Percentiles rank a stretch among this genome's conserved stretches.
Evolutionary conservation across 768 basidiomycete species (phyloP).

Genomic region (Trametopsis cervina): DNA sequence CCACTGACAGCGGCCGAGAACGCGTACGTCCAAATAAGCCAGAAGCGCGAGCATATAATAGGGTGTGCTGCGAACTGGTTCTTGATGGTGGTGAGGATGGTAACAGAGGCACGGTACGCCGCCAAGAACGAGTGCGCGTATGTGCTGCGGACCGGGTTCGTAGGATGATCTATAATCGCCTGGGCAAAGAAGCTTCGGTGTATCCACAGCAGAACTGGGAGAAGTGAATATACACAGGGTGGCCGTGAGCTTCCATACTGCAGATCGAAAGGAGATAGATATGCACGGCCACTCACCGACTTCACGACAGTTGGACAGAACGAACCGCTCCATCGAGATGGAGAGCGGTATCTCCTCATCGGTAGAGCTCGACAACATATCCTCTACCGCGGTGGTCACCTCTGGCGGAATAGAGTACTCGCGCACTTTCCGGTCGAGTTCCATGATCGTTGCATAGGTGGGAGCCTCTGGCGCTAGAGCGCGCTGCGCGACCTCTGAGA

Average conservation of each 20-base stretch:
- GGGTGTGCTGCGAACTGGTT: conserved; percentile 49
- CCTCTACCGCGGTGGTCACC: conserved; percentile 30
- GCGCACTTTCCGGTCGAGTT: conserved; percentile 63
- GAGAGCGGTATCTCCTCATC: conserved; percentile 18
- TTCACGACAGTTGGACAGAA: conserved; percentile 37
- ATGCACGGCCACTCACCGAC: conserved; percentile 38
- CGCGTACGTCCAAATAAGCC: conserved; percentile 58
- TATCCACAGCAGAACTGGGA: conserved; percentile 53
- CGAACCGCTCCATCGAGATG: conserved; percentile 32
- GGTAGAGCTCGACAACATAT: conserved; percentile 12
- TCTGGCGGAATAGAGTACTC: conserved; percentile 52
- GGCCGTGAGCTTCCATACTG: not conserved
- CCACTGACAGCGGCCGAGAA: conserved; percentile 30
- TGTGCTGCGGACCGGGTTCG: conserved; percentile 60
- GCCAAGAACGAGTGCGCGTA: conserved; percentile 70
- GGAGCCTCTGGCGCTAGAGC: conserved; percentile 62
- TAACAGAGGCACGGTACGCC: conserved; percentile 62
- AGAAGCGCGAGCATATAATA: conserved; percentile 52
- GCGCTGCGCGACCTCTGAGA: conserved; percentile 53
- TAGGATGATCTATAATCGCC: conserved; percentile 60
- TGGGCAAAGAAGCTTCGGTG: conserved; percentile 71
- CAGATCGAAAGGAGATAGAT: not conserved
- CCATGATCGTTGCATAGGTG: conserved; percentile 56
- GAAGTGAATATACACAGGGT: conserved; percentile 41
- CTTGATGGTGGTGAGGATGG: conserved; percentile 44